Evolutionary conservation across 176 grass and related monocot genomes (phyloP).

Genomic region (Paspalum vaginatum): DNA sequence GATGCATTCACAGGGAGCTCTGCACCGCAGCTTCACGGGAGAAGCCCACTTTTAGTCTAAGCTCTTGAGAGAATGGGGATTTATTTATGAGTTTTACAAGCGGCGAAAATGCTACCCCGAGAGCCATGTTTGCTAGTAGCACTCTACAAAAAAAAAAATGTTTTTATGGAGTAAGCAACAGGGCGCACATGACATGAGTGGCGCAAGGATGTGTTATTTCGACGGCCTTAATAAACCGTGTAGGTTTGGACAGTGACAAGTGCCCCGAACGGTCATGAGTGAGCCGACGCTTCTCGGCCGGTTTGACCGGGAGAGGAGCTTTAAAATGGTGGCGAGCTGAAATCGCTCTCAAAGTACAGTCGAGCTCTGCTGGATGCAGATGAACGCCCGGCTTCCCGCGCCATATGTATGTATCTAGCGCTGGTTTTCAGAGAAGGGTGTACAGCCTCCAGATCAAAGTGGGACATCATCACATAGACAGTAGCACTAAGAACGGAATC

Average conservation of each 20-base stretch:
- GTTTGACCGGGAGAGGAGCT: constrained; percentile 22
- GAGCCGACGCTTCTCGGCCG: too few relatives aligned
- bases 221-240: constrained; percentile 21
- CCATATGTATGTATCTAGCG: neutral
- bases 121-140: neutral
- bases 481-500: neutral
- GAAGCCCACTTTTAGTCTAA: neutral
- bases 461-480: too few relatives aligned
- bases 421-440: neutral
- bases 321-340: neutral
- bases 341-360: neutral
- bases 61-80: neutral
- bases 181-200: neutral
- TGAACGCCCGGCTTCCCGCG: neutral
- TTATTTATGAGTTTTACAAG: too few relatives aligned
- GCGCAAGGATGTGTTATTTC: neutral
- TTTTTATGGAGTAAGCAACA: neutral
- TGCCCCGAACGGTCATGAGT: constrained; percentile 41
- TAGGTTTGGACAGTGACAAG: constrained; percentile 52
- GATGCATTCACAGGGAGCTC: too few relatives aligned
- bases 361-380: neutral
- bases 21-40: neutral
- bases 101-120: neutral
- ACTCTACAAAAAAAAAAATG: neutral
- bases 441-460: neutral